Evolutionary conservation across 2,329 filamentous ascomycete genomes (phyloP), one percentile per base, ranked within the genome.

Genomic region (Trichoderma lentiforme): DNA sequence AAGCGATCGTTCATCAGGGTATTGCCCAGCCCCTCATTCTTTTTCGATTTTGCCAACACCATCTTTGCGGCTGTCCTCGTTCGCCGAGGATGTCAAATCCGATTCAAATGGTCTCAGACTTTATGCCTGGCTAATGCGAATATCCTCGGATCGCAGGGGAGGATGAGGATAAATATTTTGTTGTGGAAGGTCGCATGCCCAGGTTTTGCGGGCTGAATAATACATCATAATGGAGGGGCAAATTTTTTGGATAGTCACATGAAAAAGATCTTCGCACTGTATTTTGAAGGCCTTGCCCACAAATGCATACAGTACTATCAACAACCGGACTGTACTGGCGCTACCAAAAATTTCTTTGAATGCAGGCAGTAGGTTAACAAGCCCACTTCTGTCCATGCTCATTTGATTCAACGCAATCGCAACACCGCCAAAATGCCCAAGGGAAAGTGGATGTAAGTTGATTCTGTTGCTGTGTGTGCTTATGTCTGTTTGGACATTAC

Each of bases 1-100:
- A 98, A 98, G 72, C 95, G 92, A 84, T 98, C 96, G 81, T 98
- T 98, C 96, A 99, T 99, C 81, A 99, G 89, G 84, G 92, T 91
- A 85, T 98, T 98, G 81, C 96, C 96, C 84, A 99, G 90, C 81
- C 96, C 96, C 78, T 98, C 94, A 78, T 91, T 88, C 83, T 95
- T 97, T 83, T 98, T 98, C 76, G 94, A 97, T 85, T 98, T 99
- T 82, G 96, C 90, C 78, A 86, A 82, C 80, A 84, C 82, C 88
- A 90, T 90, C 72, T 77, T 86, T 82, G 74, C 75, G 77, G 73
- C 62, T 72, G 53, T 61, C 72, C 39, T 62, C 28, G 34, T 7
- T 47, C 30, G 51, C 24, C 26, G 34, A 68, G 21, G 36, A 66
- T 51, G 2, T n/a, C 9, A 51, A 51, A 15, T 39, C 30, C 26